phyloP scores from a whole-genome alignment of 2,329 filamentous ascomycete genomes.

The Aspergillus transmontanensis region DNA sequence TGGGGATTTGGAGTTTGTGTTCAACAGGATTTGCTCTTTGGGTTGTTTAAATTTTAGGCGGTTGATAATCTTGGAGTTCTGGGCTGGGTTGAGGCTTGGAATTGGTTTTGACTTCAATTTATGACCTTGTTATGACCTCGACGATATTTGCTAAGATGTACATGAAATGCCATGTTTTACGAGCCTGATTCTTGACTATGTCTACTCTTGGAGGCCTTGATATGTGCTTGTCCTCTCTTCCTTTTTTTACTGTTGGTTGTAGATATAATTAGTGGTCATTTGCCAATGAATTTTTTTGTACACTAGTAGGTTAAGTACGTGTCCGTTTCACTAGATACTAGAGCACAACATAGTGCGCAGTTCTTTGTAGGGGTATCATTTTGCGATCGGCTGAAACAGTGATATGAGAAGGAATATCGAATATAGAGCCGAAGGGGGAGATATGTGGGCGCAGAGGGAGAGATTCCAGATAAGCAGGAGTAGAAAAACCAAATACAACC shows the following conservation, averaged over 20 bases:
- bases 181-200: slow-evolving; percentile 28
- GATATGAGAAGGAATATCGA: neutral
- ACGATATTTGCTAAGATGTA: slow-evolving; percentile 42
- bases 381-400: neutral
- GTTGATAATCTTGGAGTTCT: slow-evolving; percentile 33
- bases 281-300: neutral
- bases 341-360: neutral
- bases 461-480: neutral
- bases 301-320: neutral
- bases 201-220: slow-evolving; percentile 17
- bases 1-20: slow-evolving; percentile 5
- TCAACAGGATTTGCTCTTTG: neutral
- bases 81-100: slow-evolving; percentile 23
- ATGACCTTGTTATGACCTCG: slow-evolving; percentile 32
- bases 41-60: slow-evolving; percentile 14
- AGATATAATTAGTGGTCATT: neutral
- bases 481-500: neutral
- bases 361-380: neutral
- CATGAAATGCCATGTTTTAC: slow-evolving; percentile 41
- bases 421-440: neutral
- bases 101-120: slow-evolving; percentile 29
- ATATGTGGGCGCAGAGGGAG: neutral
- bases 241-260: neutral
- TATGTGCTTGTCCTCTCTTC: slow-evolving; percentile 19
- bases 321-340: neutral